A percentile compares a stretch with the other conserved stretches of the same genome.
Conservation (phyloP, 192 early-diverging fungal species). For the Funneliformis geosporum region DNA sequence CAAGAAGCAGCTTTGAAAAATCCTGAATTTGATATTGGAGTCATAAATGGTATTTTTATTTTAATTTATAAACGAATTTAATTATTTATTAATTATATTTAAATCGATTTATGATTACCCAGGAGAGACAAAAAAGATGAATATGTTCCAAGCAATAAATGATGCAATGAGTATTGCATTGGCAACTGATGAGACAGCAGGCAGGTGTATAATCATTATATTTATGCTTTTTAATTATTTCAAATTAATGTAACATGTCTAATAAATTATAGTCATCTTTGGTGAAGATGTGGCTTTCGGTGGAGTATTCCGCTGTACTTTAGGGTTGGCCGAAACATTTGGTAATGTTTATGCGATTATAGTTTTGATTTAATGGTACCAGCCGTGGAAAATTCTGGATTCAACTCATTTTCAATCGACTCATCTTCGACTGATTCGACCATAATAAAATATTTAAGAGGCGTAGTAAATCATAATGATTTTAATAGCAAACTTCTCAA, state of each 20-base stretch:
- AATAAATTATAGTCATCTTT: constrained; percentile 70
- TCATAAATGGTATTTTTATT: constrained; percentile 52
- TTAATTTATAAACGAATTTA: not conserved
- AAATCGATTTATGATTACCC: not conserved
- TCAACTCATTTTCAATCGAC: no score
- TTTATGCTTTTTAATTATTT: not conserved
- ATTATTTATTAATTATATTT: not conserved
- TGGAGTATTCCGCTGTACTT: constrained; percentile 94
- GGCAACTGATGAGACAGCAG: constrained; percentile 82
- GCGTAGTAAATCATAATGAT: no score
- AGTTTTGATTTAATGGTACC: constrained; percentile 14
- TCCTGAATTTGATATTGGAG: constrained; percentile 67
- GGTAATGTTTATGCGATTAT: constrained; percentile 49
- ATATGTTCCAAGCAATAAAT: constrained; percentile 93
- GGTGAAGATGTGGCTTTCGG: constrained; percentile 98
- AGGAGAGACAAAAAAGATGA: constrained; percentile 86
- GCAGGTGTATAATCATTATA: constrained; percentile 35
- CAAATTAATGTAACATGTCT: not conserved
- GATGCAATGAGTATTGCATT: constrained; percentile 90
- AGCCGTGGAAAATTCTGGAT: no score
- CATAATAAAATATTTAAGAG: no score
- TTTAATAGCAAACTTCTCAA: no score
- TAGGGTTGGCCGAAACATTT: constrained; percentile 88
- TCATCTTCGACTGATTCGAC: no score
- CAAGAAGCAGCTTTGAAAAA: constrained; percentile 67